Evolutionary conservation across 441 rosid genomes (phyloP), one percentile per base, ranked within the genome.

Genomic region (Bruguiera hainesii): DNA sequence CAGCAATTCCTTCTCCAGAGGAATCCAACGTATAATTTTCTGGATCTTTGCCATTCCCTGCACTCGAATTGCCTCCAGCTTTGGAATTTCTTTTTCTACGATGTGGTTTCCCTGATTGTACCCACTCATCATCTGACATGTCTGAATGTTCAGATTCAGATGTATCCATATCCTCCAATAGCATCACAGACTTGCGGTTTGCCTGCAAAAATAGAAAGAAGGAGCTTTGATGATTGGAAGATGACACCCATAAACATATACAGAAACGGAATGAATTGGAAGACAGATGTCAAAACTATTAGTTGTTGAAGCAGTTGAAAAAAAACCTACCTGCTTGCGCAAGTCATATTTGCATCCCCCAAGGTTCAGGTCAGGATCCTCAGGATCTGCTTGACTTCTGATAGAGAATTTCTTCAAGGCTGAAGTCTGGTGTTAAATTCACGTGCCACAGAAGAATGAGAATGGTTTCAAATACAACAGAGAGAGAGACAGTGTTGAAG

Each of bases 101-200:
- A 16, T 53, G 70, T 65, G 77, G 77, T 71, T 72, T 79, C 23
- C 16, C 61, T 13, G 79, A 71, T 58, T n/a, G 16, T 19, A 68
- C 78, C 78, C 74, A 80, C 56, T 75, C 80, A 51, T 84, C 90
- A 69, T 80, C 80, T 52, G 76, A 77, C 68, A 31, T 70, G 39
- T 81, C 89, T 25, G 96, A 86, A 73, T 75, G 78, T 52, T 91
- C 99, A 8, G 97, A 88, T 2, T 86, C 93, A 16, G 97, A 88
- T 57, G 80, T 92, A 64, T 95, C 99, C 99, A 95, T 95, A 80
- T 95, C 98, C 71, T 90, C 98, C 46, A 79, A 20, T 53, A 79
- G 59, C 23, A 82, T 70, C 7, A 80, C 59, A 0, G 99, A 89
- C 65, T 72, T 82, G 49, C 96, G 79, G 5, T 61, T 72, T 59